These are phyloP conservation scores for Colletotrichum ledebouriae DNA, from an alignment of 2,329 filamentous ascomycete species.

Conservation along the genomic window DNA sequence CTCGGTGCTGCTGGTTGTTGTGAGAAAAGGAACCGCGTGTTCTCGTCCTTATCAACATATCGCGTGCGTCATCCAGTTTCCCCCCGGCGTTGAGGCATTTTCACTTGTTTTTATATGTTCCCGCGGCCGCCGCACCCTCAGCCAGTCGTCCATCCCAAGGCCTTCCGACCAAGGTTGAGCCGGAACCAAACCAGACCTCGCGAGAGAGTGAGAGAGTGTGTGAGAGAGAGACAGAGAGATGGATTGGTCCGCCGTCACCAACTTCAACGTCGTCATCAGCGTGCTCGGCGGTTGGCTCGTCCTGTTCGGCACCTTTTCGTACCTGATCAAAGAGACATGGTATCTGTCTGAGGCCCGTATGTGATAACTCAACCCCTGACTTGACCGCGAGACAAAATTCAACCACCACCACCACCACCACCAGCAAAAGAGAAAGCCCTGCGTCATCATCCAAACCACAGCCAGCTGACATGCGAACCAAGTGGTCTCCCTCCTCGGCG, in stretches of 20 bases:
- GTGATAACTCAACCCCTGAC: conserved; percentile 51
- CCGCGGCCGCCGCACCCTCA: neutral
- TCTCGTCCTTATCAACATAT: no score
- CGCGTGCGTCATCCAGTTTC: neutral
- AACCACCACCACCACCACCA: no score
- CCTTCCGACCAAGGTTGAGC: neutral
- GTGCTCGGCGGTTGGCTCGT: conserved; percentile 89
- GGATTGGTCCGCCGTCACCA: conserved; percentile 44
- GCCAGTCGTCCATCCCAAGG: neutral
- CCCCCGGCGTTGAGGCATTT: conserved; percentile 6
- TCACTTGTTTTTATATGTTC: neutral
- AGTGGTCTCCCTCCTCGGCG: conserved; percentile 88
- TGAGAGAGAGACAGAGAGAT: neutral
- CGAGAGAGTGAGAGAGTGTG: no score
- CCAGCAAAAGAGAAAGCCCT: no score
- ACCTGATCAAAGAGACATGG: conserved; percentile 90
- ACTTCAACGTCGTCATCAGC: conserved; percentile 86
- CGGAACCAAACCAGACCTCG: neutral
- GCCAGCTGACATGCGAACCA: conserved; percentile 25
- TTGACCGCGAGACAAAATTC: no score
- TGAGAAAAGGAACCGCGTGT: neutral
- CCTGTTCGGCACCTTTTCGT: conserved; percentile 89
- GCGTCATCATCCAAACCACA: neutral
- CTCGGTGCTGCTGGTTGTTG: no score
- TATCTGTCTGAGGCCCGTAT: conserved; percentile 91